phyloP scores from a whole-genome alignment of 306 rosid genomes.

The Vachellia pachyceras region DNA sequence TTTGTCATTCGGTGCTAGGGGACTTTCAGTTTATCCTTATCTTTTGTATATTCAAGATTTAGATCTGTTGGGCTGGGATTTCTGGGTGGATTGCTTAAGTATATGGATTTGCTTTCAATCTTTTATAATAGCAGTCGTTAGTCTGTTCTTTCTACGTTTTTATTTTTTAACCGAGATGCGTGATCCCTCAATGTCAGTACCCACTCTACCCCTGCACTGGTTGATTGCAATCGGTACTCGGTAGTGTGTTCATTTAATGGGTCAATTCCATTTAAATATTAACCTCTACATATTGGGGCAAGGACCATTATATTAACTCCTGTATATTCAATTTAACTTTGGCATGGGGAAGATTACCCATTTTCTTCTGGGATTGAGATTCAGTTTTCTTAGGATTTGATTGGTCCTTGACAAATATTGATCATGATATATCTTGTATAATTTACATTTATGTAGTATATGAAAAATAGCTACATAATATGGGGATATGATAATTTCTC shows the following conservation, averaged over 20 bases:
- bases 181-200: background rate
- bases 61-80: slow-evolving; percentile 11
- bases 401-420: background rate
- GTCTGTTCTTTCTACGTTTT: background rate
- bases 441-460: background rate
- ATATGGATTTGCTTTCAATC: background rate
- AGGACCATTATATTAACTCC: background rate
- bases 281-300: background rate
- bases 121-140: background rate
- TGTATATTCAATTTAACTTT: background rate
- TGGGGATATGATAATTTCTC: background rate
- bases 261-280: background rate
- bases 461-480: background rate
- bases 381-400: background rate
- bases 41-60: background rate
- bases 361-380: background rate
- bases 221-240: background rate
- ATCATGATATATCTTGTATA: background rate
- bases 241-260: background rate
- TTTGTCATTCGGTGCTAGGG: background rate
- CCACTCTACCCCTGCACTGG: background rate
- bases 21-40: background rate
- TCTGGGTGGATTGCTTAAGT: background rate
- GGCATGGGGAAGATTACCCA: background rate
- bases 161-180: background rate